Conservation (phyloP, 2,329 filamentous ascomycete genomes). For the Aspergillus sp. region DNA sequence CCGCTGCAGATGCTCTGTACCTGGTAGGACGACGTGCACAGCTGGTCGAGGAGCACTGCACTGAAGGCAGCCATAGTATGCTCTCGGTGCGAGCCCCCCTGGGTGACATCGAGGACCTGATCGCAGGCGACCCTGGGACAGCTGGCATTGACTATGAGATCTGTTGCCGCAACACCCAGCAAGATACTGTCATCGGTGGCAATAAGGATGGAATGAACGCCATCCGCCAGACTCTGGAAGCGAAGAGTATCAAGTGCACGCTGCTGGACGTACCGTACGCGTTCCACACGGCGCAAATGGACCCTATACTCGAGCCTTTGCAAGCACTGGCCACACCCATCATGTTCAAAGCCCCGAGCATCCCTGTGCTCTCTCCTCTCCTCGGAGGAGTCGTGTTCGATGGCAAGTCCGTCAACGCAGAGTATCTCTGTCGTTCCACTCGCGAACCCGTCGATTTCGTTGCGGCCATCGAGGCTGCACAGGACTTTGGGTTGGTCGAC, state of each 20-base stretch:
- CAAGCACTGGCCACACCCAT: not conserved
- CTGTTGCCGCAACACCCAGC: conserved; percentile 74
- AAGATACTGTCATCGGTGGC: conserved; percentile 70
- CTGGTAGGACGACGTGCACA: conserved; percentile 69
- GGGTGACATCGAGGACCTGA: conserved; percentile 41
- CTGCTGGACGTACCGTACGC: conserved; percentile 67
- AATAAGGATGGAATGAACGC: conserved; percentile 60
- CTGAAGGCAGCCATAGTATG: conserved; percentile 66
- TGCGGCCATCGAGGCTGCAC: conserved; percentile 61
- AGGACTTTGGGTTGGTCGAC: conserved; percentile 50
- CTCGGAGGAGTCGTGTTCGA: conserved; percentile 58
- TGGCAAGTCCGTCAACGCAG: conserved; percentile 56
- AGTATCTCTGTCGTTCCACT: conserved; percentile 65
- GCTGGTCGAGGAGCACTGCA: conserved; percentile 66
- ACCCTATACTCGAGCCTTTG: conserved; percentile 17
- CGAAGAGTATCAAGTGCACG: conserved; percentile 59
- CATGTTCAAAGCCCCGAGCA: conserved; percentile 6
- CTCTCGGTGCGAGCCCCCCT: conserved; percentile 54
- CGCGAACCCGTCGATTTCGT: conserved; percentile 70
- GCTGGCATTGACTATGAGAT: conserved; percentile 40
- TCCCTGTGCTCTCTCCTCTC: conserved; percentile 68
- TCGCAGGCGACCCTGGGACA: not conserved
- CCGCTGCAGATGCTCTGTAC: conserved; percentile 49
- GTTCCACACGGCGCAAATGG: conserved; percentile 34
- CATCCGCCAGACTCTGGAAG: conserved; percentile 51